Base-by-base conservation (phyloP, 768 basidiomycete species). In the Auriculariales sp. region DNA sequence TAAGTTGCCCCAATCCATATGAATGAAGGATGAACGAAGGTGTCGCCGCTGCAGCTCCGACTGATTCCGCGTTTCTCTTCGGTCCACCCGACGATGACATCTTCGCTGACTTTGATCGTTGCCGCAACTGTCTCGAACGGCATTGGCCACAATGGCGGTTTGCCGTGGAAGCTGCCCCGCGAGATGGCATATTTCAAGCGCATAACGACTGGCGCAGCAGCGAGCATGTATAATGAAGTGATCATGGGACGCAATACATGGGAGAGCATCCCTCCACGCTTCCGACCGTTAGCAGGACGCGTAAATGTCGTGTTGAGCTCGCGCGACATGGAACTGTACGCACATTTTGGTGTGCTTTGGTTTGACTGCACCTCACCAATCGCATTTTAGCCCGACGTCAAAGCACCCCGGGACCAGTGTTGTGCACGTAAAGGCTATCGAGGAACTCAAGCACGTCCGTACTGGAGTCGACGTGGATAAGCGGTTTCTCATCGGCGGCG, bases 211-310 rank as follows among this genome's bases (percentile, higher is more conserved):
- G 66, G 62, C 32, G 75, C 79, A 28, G 77, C 79, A 4, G 64
- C 71, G 31, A 73, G 69, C 4, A 61, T 58, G 39, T 67, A 61
- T 51, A 98, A 97, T 64, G 78, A 75, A 1, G 82, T 97, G 17
- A 68, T 97, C 49, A 97, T 99, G 94, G 95, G 95, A 11, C 74
- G 94, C 50, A 91, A 87, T 59, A 94, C 92, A 12, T 99, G 95
- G 95, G 91, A 97, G 66, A 88, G 88, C 61, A 97, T 99, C 49
- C 94, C 95, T 6, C 55, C 60, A 17, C 86, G 79, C 62, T 86
- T 83, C 66, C 72, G 85, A 54, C 95, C 95, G 3, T 72, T 99
- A 17, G 69, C 74, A 34, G 74, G 73, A 36, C 72, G 95, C 46
- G 49, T 73, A 49, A 99, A 98, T 60, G 62, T 93, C 24, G 79